These are phyloP conservation scores for Nemania bipapillata DNA, from an alignment of 2,329 filamentous ascomycete species.

Conservation along the genomic window DNA sequence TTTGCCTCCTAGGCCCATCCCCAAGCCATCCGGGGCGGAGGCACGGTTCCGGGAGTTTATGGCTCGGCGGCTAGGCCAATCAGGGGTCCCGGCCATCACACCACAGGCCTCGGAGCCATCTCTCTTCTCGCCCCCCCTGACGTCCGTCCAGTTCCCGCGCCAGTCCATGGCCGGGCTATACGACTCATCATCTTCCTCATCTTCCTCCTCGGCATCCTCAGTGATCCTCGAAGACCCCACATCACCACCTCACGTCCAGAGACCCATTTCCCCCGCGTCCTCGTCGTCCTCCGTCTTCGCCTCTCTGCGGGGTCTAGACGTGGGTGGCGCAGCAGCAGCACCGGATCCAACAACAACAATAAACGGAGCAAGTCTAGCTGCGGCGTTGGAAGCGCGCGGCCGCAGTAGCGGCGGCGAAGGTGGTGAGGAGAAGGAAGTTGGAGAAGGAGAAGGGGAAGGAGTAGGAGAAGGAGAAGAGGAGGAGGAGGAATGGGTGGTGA, in stretches of 20 bases:
- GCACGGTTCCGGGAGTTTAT: slow-evolving; percentile 5
- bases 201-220: background rate
- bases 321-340: background rate
- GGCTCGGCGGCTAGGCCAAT: background rate
- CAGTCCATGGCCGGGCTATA: background rate
- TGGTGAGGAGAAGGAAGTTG: no score
- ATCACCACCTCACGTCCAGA: no score
- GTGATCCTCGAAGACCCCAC: background rate
- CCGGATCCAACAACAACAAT: no score
- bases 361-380: no score
- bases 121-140: background rate
- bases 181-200: background rate
- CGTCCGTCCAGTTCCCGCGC: background rate
- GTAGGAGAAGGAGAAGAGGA: background rate
- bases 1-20: no score
- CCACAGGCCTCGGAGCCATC: background rate
- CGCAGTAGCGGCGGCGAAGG: no score
- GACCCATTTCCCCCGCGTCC: background rate
- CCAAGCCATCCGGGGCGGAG: background rate
- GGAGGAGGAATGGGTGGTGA: background rate
- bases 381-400: no score
- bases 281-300: background rate
- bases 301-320: background rate
- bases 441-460: background rate
- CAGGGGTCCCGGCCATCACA: background rate